Base-by-base conservation (phyloP, 2,329 filamentous ascomycete genomes). In the Trichophaea hybrida region DNA sequence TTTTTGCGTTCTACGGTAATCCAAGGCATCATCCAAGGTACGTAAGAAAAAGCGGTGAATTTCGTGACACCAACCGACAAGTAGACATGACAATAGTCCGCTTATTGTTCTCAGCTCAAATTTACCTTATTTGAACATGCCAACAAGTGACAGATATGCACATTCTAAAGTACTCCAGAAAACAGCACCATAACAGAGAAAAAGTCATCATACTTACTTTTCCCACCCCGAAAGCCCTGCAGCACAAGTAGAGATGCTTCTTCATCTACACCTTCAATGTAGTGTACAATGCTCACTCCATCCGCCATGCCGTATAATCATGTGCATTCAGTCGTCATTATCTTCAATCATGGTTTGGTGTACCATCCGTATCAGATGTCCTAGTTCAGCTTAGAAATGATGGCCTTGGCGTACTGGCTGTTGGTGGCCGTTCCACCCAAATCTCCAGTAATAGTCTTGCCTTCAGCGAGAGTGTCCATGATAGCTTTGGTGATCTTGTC, bases 341-440 rank as follows among this genome's bases (percentile, higher is more conserved):
- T 24, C 24, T 24, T 24, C 24, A 43, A 15, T 43, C 38, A 15
- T 43, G 10, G 10, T 10, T 43, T 43, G 2, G n/a, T 43, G 10
- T 15, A 4, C 38, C n/a, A 12, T 10, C 48, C 5, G 38, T 54
- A 5, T 40, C 51, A 33, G 24, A 24, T 54, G n/a, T 5, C 15
- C 34, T 17, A 44, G 24, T 62, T 60, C 62, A 65, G 57, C 35
- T 77, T 81, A 67, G 73, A 72, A 74, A 97, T 96, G 72, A 98
- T 96, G 68, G 93, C 91, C 62, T 80, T 80, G 61, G 93, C 88
- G 74, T 94, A 98, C 78, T 98, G 88, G 76, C 84, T 78, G 61
- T 93, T 98, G 83, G 94, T 95, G 70, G 93, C 81, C 78, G 89
- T 95, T 73, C 93, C 93, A 70, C 93, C 93, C 69, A 98, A 79